These are phyloP conservation scores for Pseudomicrostroma phylloplanum DNA, from an alignment of 1,284 basidiomycete genomes.

Conservation along the genomic window DNA sequence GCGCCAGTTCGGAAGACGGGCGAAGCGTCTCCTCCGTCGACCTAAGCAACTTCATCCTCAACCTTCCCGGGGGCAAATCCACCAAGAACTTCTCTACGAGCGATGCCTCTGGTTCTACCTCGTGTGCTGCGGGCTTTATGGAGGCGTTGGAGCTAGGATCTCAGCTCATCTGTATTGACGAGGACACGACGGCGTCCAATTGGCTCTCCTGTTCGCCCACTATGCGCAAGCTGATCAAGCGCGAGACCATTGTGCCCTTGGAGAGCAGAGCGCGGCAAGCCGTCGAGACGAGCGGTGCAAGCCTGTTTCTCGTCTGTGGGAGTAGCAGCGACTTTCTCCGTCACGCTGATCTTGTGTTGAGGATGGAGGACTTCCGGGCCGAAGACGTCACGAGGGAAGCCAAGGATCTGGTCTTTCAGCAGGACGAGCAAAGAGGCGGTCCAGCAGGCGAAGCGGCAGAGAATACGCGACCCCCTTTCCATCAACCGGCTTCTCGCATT, in stretches of 20 bases:
- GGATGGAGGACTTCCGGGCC: conserved; percentile 14
- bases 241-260: conserved; percentile 21
- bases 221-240: conserved; percentile 15
- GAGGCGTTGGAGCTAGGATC: conserved; percentile 18
- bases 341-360: conserved; percentile 16
- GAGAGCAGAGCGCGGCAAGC: conserved; percentile 12
- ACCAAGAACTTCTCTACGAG: conserved; percentile 15
- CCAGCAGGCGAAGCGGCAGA: not conserved
- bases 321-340: conserved; percentile 15
- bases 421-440: not conserved
- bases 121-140: conserved; percentile 18
- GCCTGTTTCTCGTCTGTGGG: conserved; percentile 19
- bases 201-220: conserved; percentile 15
- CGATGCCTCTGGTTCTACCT: conserved; percentile 22
- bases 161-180: conserved; percentile 17
- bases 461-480: not conserved
- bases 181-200: conserved; percentile 21
- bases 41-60: conserved; percentile 17
- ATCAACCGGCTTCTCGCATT: not conserved
- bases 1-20: conserved; percentile 20
- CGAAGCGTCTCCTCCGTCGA: conserved; percentile 14
- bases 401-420: not conserved
- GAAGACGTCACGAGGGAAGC: not conserved
- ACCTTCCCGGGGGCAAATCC: conserved; percentile 15
- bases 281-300: conserved; percentile 7